Evolutionary conservation across 2,329 filamentous ascomycete species (phyloP).

Genomic region (Verticillium albo-atrum): DNA sequence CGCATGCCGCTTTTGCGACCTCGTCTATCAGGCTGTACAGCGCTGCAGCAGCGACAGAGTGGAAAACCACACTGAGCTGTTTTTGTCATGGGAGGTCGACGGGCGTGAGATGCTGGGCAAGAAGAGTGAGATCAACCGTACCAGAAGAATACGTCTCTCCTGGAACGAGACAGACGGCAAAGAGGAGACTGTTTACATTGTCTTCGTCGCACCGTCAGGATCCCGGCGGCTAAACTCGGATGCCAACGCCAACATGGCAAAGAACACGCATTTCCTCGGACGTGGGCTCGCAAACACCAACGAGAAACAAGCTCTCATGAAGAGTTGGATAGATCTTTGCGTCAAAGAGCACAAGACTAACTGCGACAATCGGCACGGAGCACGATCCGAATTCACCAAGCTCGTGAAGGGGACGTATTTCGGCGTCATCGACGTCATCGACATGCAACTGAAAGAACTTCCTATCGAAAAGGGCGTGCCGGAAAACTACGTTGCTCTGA

Average conservation of each 20-base stretch:
- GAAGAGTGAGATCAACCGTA: neutral
- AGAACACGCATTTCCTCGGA: no score
- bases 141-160: slow-evolving; percentile 1
- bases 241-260: no score
- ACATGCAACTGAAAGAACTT: slow-evolving; percentile 3
- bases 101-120: neutral
- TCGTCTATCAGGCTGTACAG: neutral
- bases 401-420: slow-evolving; percentile 6
- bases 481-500: slow-evolving; percentile 32
- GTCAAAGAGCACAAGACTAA: neutral
- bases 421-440: slow-evolving; percentile 5
- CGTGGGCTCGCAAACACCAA: neutral
- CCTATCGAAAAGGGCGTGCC: neutral
- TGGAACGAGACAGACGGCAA: neutral
- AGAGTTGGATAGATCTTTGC: slow-evolving; percentile 6
- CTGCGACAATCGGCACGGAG: neutral
- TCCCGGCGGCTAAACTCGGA: no score
- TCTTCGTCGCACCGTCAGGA: no score
- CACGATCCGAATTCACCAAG: neutral
- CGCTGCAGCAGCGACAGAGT: neutral
- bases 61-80: neutral
- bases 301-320: slow-evolving; percentile 5
- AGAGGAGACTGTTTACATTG: no score
- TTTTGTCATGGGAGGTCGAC: slow-evolving; percentile 5
- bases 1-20: slow-evolving; percentile 1